Evolutionary conservation across 2,329 filamentous ascomycete species (phyloP).

Genomic region (Atkinsonella hypoxylon): DNA sequence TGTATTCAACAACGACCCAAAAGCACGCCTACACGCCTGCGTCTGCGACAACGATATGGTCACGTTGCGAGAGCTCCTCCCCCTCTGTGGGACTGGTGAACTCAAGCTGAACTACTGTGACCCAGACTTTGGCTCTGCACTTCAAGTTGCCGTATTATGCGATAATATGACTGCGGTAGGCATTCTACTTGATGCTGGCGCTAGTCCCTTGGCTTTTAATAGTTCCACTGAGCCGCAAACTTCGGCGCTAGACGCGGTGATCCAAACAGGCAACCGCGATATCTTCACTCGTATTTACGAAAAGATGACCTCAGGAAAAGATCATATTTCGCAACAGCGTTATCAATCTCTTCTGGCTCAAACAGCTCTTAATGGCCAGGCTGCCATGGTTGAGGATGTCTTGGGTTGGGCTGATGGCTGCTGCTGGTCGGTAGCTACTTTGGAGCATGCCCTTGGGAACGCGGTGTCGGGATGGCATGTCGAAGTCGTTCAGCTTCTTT

Average conservation of each 20-base stretch:
- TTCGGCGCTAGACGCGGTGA: slow-evolving; percentile 2
- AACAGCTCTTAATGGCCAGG: slow-evolving; percentile 9
- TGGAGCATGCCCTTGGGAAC: slow-evolving; percentile 5
- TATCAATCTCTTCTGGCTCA: slow-evolving; percentile 4
- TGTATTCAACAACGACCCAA: not conserved
- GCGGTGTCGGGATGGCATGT: slow-evolving; percentile 10
- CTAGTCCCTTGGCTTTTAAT: slow-evolving; percentile 3
- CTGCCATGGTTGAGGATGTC: slow-evolving; percentile 9
- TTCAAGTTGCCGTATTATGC: slow-evolving; percentile 8
- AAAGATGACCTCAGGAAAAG: not conserved
- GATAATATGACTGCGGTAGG: slow-evolving; percentile 6
- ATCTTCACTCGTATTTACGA: slow-evolving; percentile 4
- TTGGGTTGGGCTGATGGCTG: slow-evolving; percentile 11
- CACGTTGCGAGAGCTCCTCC: not conserved
- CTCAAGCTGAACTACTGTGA: slow-evolving; percentile 4
- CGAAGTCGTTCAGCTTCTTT: slow-evolving; percentile 5
- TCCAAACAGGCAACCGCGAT: slow-evolving; percentile 1
- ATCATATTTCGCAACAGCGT: not conserved
- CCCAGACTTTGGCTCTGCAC: slow-evolving; percentile 6
- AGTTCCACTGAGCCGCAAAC: not conserved
- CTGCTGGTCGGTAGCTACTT: slow-evolving; percentile 8
- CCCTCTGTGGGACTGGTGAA: not conserved
- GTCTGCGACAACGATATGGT: slow-evolving; percentile 4
- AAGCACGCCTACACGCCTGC: slow-evolving; percentile 5
- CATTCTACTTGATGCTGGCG: slow-evolving; percentile 9